Conservation (phyloP, 768 basidiomycete species). For the Suillus decipiens region DNA sequence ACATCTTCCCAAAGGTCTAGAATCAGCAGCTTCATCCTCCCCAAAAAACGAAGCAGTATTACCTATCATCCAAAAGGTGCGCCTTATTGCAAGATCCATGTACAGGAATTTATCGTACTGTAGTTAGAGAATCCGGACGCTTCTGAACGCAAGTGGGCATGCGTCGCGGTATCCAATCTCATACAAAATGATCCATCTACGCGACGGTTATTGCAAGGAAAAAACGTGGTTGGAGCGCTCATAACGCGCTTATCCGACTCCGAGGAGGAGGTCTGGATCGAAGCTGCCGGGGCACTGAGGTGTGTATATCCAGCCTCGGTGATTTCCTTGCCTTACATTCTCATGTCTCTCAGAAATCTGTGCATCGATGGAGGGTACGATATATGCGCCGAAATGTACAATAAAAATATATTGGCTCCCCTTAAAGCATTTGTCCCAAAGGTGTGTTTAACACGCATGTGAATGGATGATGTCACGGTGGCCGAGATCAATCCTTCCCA, state of each 20-base stretch:
- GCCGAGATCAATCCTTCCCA: conserved; percentile 29
- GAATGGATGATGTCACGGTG: neutral
- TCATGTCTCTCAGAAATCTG: conserved; percentile 62
- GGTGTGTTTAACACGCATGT: conserved; percentile 39
- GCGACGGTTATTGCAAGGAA: conserved; percentile 83
- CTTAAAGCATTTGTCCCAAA: conserved; percentile 77
- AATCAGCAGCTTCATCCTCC: conserved; percentile 69
- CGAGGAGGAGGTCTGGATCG: conserved; percentile 89
- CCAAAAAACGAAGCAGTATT: conserved; percentile 78
- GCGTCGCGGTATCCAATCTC: conserved; percentile 92
- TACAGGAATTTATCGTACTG: conserved; percentile 9
- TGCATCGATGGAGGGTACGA: conserved; percentile 96
- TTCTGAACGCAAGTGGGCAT: conserved; percentile 91
- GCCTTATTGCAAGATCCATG: conserved; percentile 8
- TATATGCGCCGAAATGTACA: conserved; percentile 96
- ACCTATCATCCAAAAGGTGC: conserved; percentile 89
- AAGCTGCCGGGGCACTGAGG: conserved; percentile 88
- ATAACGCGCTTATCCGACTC: conserved; percentile 87
- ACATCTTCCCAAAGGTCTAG: conserved; percentile 83
- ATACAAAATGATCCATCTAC: conserved; percentile 96
- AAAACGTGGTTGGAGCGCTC: conserved; percentile 84
- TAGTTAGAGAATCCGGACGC: conserved; percentile 79
- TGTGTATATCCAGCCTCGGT: conserved; percentile 28
- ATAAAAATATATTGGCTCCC: conserved; percentile 87
- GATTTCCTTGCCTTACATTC: conserved; percentile 13